Evolutionary conservation across 805 yeast genomes (phyloP), one percentile per base, ranked within the genome.

Genomic region (Hanseniaspora lindneri): DNA sequence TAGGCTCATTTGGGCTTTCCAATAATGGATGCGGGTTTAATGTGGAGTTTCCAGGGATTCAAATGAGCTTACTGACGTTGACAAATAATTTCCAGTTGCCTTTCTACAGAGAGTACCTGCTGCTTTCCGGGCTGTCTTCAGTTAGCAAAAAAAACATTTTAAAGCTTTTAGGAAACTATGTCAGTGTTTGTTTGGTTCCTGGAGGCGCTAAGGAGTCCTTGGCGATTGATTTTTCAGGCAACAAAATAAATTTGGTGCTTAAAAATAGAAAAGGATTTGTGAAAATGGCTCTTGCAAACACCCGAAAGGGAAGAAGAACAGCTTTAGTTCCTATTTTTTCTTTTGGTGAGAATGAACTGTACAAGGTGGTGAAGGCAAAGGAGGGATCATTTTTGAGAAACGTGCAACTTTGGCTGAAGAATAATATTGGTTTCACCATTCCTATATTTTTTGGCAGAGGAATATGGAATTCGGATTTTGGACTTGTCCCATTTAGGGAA

Each of bases 161-260:
- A 52, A 71, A 79, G 23, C 69, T 85, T 24, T 69, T 92, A 41
- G 61, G 65, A 43, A 73, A 77, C 50, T 77, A 80, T 54, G 79
- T 76, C 55, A 83, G 94, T 2, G 81, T 88, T 11, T 83, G 89
- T 53, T 79, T 92, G 51, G 97, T 92, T 1, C 79, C 92, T 21
- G 98, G 98, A 2, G 98, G 98, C 0, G 97, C 97, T 0, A 83
- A 86, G 52, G 98, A 92, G 58, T 78, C 94, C 1, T 67, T 92
- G 32, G 61, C 84, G 24, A 76, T 84, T 5, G 68, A 70, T 47
- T 79, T 82, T 0, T 23, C 42, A 16, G 51, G 42, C 5, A 76
- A 77, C 8, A 60, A 64, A 0, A 73, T 77, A 54, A 81, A 82
- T 51, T 66, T 92, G 41, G 84, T 92, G 0, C 65, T 92, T 36